Evolutionary conservation across 148 eudicot genomes (phyloP).

Genomic region (Silene uniflora): DNA sequence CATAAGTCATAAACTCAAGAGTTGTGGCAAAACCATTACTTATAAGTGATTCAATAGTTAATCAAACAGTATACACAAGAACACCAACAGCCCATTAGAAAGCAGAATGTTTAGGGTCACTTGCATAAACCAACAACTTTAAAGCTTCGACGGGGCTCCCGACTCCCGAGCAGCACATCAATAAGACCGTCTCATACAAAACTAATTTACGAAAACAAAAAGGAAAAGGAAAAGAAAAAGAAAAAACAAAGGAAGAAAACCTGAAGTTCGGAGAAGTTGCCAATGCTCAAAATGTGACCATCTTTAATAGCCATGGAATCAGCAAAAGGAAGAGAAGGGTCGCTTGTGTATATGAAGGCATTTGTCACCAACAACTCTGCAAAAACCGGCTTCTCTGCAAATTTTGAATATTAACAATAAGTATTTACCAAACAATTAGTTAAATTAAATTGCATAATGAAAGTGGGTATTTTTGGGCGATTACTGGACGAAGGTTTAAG

Average conservation of each 20-base stretch:
- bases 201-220: no score
- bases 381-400: slow-evolving; percentile 25
- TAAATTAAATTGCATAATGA: not conserved
- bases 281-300: slow-evolving; percentile 58
- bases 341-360: slow-evolving; percentile 80
- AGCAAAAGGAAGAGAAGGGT: slow-evolving; percentile 62
- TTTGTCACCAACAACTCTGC: slow-evolving; percentile 81
- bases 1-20: no score
- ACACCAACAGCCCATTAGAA: no score
- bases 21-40: no score
- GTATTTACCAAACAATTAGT: not conserved
- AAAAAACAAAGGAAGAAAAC: slow-evolving; percentile 27
- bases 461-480: not conserved
- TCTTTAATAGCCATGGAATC: slow-evolving; percentile 69
- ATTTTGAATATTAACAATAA: not conserved
- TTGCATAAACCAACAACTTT: no score
- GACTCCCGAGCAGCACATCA: no score
- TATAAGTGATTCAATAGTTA: no score
- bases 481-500: slow-evolving; percentile 21
- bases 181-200: no score
- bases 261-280: slow-evolving; percentile 60
- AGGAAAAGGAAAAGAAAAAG: no score
- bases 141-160: no score
- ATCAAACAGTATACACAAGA: no score
- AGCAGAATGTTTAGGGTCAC: no score